These are phyloP conservation scores for Populus simonii DNA, from an alignment of 345 rosid genomes.

Conservation along the genomic window DNA sequence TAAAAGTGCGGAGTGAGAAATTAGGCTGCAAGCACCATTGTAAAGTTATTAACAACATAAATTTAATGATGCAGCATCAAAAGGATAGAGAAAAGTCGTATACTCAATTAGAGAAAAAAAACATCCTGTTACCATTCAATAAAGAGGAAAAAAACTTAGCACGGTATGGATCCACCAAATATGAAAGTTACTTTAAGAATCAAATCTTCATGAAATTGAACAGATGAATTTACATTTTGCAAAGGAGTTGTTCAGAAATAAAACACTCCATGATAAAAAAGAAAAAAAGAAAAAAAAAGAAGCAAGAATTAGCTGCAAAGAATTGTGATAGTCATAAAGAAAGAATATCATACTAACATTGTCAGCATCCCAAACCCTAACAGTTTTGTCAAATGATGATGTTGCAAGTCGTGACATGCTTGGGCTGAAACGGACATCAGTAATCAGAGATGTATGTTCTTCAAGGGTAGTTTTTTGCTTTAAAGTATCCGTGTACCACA, in stretches of 20 bases:
- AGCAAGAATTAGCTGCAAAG: neutral
- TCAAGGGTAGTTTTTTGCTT: constrained; percentile 72
- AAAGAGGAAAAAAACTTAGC: neutral
- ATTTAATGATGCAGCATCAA: neutral
- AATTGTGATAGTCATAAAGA: neutral
- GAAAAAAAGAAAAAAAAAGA: neutral
- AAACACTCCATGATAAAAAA: neutral
- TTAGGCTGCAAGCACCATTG: constrained; percentile 63
- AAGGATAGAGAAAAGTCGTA: neutral
- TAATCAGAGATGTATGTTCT: constrained; percentile 74
- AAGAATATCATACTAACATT: constrained; percentile 49
- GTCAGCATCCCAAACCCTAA: constrained; percentile 98
- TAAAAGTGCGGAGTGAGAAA: constrained; percentile 73
- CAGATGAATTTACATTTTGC: neutral
- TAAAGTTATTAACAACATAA: neutral
- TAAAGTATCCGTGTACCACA: constrained; percentile 76
- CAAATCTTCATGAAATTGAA: neutral
- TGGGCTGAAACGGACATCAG: constrained; percentile 94
- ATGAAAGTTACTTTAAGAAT: neutral
- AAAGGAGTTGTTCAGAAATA: neutral
- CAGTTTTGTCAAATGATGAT: constrained; percentile 94
- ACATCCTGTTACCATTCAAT: neutral
- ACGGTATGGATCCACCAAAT: neutral
- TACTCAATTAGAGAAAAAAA: neutral
- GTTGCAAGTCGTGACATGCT: constrained; percentile 89